A percentile compares a stretch with the other conserved stretches of the same genome.
phyloP scores from a whole-genome alignment of 129 eudicot species.

The Deinandra increscens region DNA sequence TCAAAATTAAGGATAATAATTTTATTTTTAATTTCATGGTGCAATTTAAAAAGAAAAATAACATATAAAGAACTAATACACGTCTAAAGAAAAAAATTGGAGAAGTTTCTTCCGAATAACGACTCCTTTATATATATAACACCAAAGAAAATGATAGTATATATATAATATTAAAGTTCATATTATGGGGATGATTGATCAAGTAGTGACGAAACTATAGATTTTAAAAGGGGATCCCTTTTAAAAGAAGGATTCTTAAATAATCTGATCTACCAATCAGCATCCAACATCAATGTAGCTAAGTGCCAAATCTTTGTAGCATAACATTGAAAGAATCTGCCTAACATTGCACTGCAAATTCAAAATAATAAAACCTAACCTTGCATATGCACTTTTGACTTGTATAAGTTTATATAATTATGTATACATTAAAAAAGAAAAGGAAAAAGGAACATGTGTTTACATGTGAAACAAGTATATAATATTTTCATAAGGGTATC shows the following conservation, averaged over 20 bases:
- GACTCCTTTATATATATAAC: no score
- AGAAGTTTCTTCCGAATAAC: no score
- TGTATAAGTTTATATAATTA: constrained; percentile 16
- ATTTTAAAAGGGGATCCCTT: constrained; percentile 4
- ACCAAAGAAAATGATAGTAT: no score
- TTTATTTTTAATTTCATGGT: no score
- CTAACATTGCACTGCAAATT: constrained; percentile 29
- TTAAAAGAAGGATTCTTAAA: neutral
- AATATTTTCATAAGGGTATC: constrained; percentile 24
- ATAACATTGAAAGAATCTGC: constrained; percentile 23
- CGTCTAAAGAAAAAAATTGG: no score
- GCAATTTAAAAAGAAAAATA: no score
- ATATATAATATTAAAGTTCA: neutral
- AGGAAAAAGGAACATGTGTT: constrained; percentile 19
- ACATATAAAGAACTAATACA: no score
- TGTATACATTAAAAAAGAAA: neutral
- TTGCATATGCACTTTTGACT: constrained; percentile 38
- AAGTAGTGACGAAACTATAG: constrained; percentile 13
- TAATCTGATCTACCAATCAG: constrained; percentile 13
- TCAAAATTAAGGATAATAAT: no score
- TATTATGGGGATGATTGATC: constrained; percentile 21
- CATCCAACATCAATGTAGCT: constrained; percentile 17
- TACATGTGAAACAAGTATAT: constrained; percentile 30
- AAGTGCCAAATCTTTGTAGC: constrained; percentile 26
- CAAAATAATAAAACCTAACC: constrained; percentile 15